Percentiles rank a stretch among this genome's conserved stretches.
Evolutionary conservation across 1,284 basidiomycete genomes (phyloP).

Genomic region (Heterobasidion parviporum): DNA sequence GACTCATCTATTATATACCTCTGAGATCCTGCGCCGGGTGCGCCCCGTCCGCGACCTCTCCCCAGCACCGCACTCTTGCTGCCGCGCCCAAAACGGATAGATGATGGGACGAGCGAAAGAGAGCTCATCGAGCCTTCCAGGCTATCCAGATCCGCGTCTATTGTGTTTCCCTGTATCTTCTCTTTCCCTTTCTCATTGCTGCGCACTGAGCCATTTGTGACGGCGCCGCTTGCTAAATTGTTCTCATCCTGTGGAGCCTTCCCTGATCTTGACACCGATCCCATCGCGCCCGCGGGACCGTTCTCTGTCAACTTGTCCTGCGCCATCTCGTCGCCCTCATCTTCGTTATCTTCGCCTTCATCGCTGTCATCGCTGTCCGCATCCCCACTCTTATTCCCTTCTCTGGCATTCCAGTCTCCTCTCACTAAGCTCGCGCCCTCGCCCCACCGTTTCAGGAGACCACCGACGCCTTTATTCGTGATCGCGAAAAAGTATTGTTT

Average conservation of each 20-base stretch:
- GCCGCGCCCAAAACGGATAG: constrained; percentile 66
- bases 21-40: too few relatives aligned
- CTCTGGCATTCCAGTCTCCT: constrained; percentile 52
- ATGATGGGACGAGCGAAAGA: constrained; percentile 59
- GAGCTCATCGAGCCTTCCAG: constrained; percentile 45
- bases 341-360: constrained; percentile 22
- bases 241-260: background rate
- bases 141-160: constrained; percentile 23
- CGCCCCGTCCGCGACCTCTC: too few relatives aligned
- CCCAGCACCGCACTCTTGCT: constrained; percentile 14
- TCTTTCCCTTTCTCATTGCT: background rate
- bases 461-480: constrained; percentile 82
- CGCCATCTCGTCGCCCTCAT: constrained; percentile 8
- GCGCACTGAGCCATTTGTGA: background rate
- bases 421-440: constrained; percentile 72
- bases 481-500: constrained; percentile 85
- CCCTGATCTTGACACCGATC: background rate
- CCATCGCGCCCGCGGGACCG: background rate
- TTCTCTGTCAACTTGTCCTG: background rate
- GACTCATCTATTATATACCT: too few relatives aligned
- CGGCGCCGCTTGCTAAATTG: background rate
- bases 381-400: constrained; percentile 21
- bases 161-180: background rate
- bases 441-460: constrained; percentile 66
- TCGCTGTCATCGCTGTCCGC: constrained; percentile 16